Percentiles rank a stretch among this genome's conserved stretches.
These are phyloP conservation scores for Annulohypoxylon stygium DNA, from an alignment of 495 filamentous ascomycete species.

Conservation along the genomic window DNA sequence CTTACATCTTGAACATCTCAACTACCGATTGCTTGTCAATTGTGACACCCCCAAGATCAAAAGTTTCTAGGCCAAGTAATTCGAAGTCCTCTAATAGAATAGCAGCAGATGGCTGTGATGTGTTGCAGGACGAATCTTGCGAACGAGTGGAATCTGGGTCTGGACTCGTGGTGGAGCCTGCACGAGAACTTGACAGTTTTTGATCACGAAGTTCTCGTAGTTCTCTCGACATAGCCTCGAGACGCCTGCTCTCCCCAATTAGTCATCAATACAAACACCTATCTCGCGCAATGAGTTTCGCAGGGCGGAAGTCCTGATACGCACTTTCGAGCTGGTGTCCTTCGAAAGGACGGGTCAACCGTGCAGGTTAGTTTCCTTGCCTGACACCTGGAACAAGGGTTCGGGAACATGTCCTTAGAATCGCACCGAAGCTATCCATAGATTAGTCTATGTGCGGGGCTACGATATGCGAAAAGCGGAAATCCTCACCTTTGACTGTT, in stretches of 20 bases:
- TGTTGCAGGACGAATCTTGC: constrained; percentile 32
- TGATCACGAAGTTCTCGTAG: constrained; percentile 50
- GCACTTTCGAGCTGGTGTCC: constrained; percentile 51
- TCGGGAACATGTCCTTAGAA: constrained; percentile 51
- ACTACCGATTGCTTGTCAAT: constrained; percentile 40
- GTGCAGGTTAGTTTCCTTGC: constrained; percentile 45
- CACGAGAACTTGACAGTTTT: constrained; percentile 30
- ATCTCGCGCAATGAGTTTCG: background rate
- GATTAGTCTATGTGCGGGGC: constrained; percentile 10
- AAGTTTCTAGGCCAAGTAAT: constrained; percentile 34
- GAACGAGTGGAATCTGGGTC: constrained; percentile 43
- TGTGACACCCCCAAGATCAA: constrained; percentile 42
- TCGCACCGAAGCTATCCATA: constrained; percentile 49
- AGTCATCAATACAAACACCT: background rate
- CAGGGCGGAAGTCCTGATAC: constrained; percentile 10
- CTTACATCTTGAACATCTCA: constrained; percentile 46
- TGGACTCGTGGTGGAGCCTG: constrained; percentile 42
- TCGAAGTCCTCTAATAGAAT: constrained; percentile 45
- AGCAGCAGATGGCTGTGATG: constrained; percentile 28
- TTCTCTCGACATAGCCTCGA: constrained; percentile 53
- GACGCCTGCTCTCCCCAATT: constrained; percentile 34
- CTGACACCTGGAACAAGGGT: constrained; percentile 49
- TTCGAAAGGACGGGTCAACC: constrained; percentile 51
- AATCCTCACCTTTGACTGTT: constrained; percentile 49
- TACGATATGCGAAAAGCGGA: background rate